phyloP scores from a whole-genome alignment of 2,329 filamentous ascomycete genomes.

The Talaromyces piceae region DNA sequence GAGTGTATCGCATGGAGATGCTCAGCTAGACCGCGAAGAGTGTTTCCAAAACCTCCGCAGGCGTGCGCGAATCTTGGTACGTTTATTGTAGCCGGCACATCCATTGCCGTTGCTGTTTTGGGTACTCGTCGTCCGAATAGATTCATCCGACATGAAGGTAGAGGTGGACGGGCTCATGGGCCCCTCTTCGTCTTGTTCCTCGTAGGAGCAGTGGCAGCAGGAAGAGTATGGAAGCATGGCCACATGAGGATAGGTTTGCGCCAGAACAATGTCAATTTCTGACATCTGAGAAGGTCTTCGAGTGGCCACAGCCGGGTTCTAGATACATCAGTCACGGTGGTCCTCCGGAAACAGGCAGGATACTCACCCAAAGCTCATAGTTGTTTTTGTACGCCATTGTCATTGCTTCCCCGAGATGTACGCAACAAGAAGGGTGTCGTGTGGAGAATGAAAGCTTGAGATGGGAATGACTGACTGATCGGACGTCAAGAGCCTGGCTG shows the following conservation, averaged over 20 bases:
- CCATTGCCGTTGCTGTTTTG: background rate
- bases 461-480: background rate
- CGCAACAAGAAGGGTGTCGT: background rate
- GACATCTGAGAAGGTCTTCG: slow-evolving; percentile 25
- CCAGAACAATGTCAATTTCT: slow-evolving; percentile 12
- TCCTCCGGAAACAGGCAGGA: background rate
- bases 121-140: background rate
- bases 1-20: background rate
- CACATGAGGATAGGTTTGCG: slow-evolving; percentile 31
- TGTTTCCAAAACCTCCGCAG: slow-evolving; percentile 6
- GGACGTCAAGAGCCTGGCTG: background rate
- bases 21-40: background rate
- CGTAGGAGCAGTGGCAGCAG: slow-evolving; percentile 19
- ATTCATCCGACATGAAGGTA: slow-evolving; percentile 14
- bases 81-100: slow-evolving; percentile 2
- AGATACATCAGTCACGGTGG: slow-evolving; percentile 4
- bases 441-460: background rate
- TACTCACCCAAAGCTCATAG: slow-evolving; percentile 33
- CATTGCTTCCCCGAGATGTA: background rate
- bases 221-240: slow-evolving; percentile 27
- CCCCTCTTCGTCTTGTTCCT: slow-evolving; percentile 19
- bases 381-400: slow-evolving; percentile 33
- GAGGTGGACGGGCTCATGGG: slow-evolving; percentile 16
- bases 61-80: slow-evolving; percentile 6
- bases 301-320: slow-evolving; percentile 22